A percentile compares a stretch with the other conserved stretches of the same genome.
Evolutionary conservation across 2,329 filamentous ascomycete species (phyloP).

Genomic region (Xenoacremonium recifei): DNA sequence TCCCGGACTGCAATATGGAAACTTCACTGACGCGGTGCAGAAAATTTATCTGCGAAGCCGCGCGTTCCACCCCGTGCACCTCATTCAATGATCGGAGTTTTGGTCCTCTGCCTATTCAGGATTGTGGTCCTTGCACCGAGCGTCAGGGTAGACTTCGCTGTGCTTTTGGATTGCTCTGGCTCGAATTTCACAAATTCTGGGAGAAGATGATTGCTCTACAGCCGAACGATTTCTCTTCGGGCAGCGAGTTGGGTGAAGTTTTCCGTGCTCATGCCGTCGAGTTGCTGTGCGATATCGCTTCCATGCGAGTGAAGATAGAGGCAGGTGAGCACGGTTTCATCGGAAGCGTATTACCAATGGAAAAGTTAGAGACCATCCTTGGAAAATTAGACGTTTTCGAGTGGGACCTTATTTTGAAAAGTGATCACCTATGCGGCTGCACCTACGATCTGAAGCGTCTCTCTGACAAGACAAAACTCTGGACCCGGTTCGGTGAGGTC

Average conservation of each 20-base stretch:
- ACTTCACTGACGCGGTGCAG: no score
- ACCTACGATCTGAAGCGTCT: constrained; percentile 8
- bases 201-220: constrained; percentile 15
- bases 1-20: no score
- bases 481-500: constrained; percentile 11
- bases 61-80: no score
- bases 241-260: background rate
- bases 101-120: no score
- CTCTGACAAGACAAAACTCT: constrained; percentile 11
- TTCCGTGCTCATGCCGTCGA: constrained; percentile 10
- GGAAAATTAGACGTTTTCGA: no score
- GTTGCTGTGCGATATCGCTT: constrained; percentile 9
- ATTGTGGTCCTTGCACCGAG: no score
- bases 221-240: constrained; percentile 12
- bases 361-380: constrained; percentile 5
- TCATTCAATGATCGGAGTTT: no score
- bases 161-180: constrained; percentile 14
- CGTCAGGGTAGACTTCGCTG: no score
- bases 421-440: constrained; percentile 13
- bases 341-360: no score
- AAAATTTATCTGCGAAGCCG: no score
- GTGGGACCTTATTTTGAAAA: no score
- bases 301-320: constrained; percentile 1
- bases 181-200: constrained; percentile 12
- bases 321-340: constrained; percentile 1